phyloP scores from a whole-genome alignment of 2,329 filamentous ascomycete genomes.

The Diaporthe ampelina region DNA sequence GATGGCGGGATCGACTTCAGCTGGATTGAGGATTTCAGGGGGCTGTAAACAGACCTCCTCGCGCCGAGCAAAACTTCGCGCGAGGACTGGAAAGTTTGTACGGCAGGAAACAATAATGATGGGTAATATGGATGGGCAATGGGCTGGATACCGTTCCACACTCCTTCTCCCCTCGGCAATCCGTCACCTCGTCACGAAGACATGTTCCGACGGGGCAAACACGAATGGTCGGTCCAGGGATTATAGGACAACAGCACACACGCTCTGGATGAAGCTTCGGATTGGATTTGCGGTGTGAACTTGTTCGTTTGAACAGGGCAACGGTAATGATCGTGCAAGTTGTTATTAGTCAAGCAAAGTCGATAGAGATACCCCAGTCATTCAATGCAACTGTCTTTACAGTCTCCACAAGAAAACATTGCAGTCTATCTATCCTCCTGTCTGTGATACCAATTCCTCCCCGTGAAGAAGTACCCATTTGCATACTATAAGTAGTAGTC shows the following conservation, averaged over 20 bases:
- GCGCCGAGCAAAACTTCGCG: not conserved
- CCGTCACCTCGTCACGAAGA: constrained; percentile 3
- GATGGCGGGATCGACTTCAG: constrained; percentile 34
- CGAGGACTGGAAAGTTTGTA: not conserved
- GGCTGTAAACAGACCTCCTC: constrained; percentile 8
- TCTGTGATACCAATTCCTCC: not conserved
- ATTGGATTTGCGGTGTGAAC: constrained; percentile 8
- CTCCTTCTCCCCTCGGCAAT: constrained; percentile 5
- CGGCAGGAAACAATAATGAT: constrained; percentile 26
- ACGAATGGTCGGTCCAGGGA: constrained; percentile 17
- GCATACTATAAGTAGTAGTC: not conserved
- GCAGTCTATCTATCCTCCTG: not conserved
- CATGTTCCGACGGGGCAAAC: constrained; percentile 16
- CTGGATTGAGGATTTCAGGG: constrained; percentile 21
- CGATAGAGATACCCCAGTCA: constrained; percentile 41
- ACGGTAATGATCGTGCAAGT: constrained; percentile 24
- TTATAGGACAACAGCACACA: constrained; percentile 22
- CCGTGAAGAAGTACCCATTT: not conserved
- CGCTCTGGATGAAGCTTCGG: constrained; percentile 15
- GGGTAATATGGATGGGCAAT: constrained; percentile 27
- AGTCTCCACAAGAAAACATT: not conserved
- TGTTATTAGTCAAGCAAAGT: constrained; percentile 28
- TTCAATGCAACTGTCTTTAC: constrained; percentile 35
- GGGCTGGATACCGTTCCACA: constrained; percentile 37
- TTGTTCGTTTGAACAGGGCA: constrained; percentile 6